These are phyloP conservation scores for Rhynchospora pubera DNA, from an alignment of 176 grass and related monocot species.

Conservation along the genomic window DNA sequence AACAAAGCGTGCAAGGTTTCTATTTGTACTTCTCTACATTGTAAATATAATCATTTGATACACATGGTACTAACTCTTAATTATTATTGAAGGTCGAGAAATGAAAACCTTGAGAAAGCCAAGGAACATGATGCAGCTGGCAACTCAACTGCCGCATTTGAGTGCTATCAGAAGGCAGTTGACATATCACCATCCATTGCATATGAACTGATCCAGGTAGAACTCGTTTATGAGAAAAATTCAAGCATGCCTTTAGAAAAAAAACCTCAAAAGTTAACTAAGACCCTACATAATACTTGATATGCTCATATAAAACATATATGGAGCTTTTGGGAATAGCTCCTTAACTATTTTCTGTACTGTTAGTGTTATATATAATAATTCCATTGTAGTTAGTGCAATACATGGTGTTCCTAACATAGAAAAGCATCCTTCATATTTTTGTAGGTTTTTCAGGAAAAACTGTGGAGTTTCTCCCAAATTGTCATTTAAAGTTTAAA, in stretches of 20 bases:
- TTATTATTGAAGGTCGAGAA: constrained; percentile 46
- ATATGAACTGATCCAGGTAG: constrained; percentile 75
- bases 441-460: constrained; percentile 1
- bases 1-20: constrained; percentile 76
- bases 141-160: constrained; percentile 74
- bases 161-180: constrained; percentile 96
- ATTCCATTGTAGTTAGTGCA: not conserved
- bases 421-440: not conserved
- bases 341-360: not conserved
- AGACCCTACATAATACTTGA: not conserved
- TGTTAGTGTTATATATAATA: not conserved
- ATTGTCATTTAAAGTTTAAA: not conserved
- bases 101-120: constrained; percentile 87
- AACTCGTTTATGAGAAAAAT: not conserved
- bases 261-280: not conserved
- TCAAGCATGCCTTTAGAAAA: not conserved
- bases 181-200: constrained; percentile 93
- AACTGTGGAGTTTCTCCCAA: not conserved
- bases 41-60: constrained; percentile 19
- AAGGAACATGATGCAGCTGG: constrained; percentile 81
- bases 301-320: not conserved
- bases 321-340: not conserved
- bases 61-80: constrained; percentile 1
- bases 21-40: constrained; percentile 14
- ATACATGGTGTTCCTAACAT: not conserved